Conservation (phyloP, 176 grass and related monocot species). For the Puya raimondii region DNA sequence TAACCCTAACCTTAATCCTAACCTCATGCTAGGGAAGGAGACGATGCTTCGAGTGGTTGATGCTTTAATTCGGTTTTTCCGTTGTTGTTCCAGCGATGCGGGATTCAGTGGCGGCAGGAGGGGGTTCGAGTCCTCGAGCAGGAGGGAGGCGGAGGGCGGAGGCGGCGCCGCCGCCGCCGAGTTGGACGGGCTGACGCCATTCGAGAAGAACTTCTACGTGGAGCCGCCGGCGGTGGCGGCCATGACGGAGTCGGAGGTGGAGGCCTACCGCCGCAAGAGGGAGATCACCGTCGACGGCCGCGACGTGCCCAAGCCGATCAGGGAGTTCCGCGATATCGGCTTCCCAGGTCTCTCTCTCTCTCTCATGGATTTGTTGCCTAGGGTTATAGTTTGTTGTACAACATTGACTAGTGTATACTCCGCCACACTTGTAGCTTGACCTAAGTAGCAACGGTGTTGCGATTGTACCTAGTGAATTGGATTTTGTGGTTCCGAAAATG, state of each 20-base stretch:
- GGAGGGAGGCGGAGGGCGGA: conserved; percentile 27
- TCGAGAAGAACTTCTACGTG: conserved; percentile 97
- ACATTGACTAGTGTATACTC: too few relatives aligned
- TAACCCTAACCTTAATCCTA: not conserved
- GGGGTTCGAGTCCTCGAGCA: conserved; percentile 33
- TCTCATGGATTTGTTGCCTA: not conserved
- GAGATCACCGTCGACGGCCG: conserved; percentile 77
- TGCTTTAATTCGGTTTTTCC: not conserved
- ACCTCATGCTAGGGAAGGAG: not conserved
- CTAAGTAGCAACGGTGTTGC: too few relatives aligned
- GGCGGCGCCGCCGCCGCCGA: conserved; percentile 25
- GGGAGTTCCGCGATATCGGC: conserved; percentile 55
- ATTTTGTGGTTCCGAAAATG: too few relatives aligned
- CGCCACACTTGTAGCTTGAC: too few relatives aligned
- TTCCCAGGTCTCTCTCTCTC: conserved; percentile 54
- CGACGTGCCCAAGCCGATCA: conserved; percentile 81
- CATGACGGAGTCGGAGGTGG: conserved; percentile 71
- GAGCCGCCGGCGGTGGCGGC: conserved; percentile 55
- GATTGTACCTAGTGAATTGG: too few relatives aligned
- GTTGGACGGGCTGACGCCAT: conserved; percentile 72
- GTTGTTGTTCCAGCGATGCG: conserved; percentile 40
- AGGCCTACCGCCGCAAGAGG: conserved; percentile 64
- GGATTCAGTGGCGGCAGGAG: conserved; percentile 15
- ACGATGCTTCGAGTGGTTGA: not conserved
- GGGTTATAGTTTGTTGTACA: not conserved